phyloP scores from a whole-genome alignment of 768 basidiomycete species.

The Boletus edulis region DNA sequence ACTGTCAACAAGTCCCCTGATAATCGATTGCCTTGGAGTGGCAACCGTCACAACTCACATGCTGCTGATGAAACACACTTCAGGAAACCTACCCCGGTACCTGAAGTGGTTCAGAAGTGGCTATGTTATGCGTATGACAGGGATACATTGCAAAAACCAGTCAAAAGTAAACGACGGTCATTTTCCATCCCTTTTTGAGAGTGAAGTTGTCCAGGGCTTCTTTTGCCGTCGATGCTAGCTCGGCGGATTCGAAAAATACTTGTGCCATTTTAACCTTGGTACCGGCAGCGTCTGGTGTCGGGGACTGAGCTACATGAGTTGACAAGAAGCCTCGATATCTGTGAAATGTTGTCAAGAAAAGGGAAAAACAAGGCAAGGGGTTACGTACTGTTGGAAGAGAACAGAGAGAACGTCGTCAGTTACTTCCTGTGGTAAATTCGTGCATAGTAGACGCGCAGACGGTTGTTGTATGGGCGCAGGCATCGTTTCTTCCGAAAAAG shows the following conservation, averaged over 20 bases:
- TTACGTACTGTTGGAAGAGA: constrained; percentile 86
- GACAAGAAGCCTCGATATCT: constrained; percentile 85
- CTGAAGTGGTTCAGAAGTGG: constrained; percentile 39
- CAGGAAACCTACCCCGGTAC: constrained; percentile 23
- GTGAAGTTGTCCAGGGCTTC: constrained; percentile 83
- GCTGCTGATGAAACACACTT: not conserved
- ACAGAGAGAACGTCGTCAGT: constrained; percentile 84
- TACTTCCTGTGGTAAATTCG: constrained; percentile 89
- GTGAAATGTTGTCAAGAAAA: constrained; percentile 5
- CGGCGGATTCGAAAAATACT: constrained; percentile 72
- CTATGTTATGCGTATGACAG: not conserved
- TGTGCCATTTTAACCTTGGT: constrained; percentile 77
- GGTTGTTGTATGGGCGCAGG: constrained; percentile 53
- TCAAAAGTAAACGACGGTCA: constrained; percentile 72
- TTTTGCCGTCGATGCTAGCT: constrained; percentile 74
- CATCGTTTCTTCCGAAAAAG: constrained; percentile 33
- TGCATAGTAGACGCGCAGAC: constrained; percentile 66
- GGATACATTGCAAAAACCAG: constrained; percentile 10
- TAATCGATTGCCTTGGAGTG: not conserved
- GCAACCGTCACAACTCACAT: not conserved
- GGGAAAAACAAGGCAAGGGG: not conserved
- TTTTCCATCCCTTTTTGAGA: constrained; percentile 82
- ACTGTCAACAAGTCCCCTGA: not conserved
- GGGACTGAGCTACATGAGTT: constrained; percentile 66
- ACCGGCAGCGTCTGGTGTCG: constrained; percentile 62